Percentiles rank a stretch among this genome's conserved stretches.
These are phyloP conservation scores for Hemisphaericaspora xylofermentans DNA, from an alignment of 1,139 yeast genomes.

Conservation along the genomic window DNA sequence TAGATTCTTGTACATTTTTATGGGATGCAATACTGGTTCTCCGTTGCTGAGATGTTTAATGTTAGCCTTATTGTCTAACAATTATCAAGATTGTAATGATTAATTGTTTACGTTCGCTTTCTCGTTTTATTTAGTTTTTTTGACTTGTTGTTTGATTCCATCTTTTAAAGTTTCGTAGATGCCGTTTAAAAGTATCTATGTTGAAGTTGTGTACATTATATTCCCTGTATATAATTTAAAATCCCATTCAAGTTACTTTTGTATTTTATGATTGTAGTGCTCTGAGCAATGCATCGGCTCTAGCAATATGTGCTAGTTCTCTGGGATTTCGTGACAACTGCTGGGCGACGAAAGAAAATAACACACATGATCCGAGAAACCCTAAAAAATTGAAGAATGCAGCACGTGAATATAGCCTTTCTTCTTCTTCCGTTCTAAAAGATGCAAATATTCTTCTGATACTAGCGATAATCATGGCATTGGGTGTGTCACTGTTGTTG, in stretches of 20 bases:
- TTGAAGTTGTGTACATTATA: not conserved
- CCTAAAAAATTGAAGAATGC: slow-evolving; percentile 85
- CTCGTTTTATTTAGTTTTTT: not conserved
- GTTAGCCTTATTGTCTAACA: not conserved
- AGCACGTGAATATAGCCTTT: slow-evolving; percentile 67
- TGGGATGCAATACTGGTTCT: not conserved
- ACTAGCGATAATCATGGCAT: slow-evolving; percentile 57
- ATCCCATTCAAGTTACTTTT: slow-evolving; percentile 2
- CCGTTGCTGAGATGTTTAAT: not conserved
- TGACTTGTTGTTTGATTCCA: not conserved
- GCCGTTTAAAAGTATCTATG: not conserved
- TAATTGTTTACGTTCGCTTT: not conserved
- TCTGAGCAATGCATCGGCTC: slow-evolving; percentile 27
- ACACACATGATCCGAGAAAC: slow-evolving; percentile 75
- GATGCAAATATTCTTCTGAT: slow-evolving; percentile 77
- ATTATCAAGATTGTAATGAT: slow-evolving; percentile 1
- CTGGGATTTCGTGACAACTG: slow-evolving; percentile 44
- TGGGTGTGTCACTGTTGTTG: not conserved
- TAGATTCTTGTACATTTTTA: not conserved
- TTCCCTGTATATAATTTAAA: slow-evolving; percentile 3
- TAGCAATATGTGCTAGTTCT: slow-evolving; percentile 34
- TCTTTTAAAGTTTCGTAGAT: not conserved
- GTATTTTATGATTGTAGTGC: slow-evolving; percentile 18
- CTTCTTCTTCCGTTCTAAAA: slow-evolving; percentile 84
- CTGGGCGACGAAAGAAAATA: slow-evolving; percentile 80